Evolutionary conservation across 1,139 yeast species (phyloP).

Genomic region (Debaryomyces nepalensis): DNA sequence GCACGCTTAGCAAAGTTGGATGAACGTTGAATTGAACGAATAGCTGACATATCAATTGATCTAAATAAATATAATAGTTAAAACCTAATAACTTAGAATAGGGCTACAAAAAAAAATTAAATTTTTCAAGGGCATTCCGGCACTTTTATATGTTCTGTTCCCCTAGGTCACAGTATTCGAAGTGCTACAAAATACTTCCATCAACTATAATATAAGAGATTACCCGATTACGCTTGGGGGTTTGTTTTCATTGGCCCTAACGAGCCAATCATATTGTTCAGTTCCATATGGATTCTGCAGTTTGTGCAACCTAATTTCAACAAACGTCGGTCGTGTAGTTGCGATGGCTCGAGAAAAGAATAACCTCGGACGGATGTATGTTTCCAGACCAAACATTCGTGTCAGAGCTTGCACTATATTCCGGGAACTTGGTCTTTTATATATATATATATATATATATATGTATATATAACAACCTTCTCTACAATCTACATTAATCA

Average conservation of each 20-base stretch:
- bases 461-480: too few species aligned
- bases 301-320: constrained; percentile 7
- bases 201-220: constrained; percentile 2
- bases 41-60: constrained; percentile 35
- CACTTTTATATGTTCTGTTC: constrained; percentile 7
- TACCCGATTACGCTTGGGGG: constrained; percentile 9
- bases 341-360: constrained; percentile 2
- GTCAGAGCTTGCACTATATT: too few species aligned
- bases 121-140: constrained; percentile 9
- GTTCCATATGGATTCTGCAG: constrained; percentile 3
- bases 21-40: constrained; percentile 47
- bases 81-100: constrained; percentile 9
- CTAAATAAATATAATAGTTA: constrained; percentile 9
- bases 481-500: too few species aligned
- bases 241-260: constrained; percentile 9
- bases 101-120: constrained; percentile 4
- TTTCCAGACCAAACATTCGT: not conserved
- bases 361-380: constrained; percentile 7
- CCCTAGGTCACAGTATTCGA: constrained; percentile 7
- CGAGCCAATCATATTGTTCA: constrained; percentile 9
- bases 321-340: constrained; percentile 7
- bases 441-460: too few species aligned
- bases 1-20: constrained; percentile 38
- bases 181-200: constrained; percentile 2
- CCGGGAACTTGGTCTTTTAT: too few species aligned